Percentiles rank a stretch among this genome's conserved stretches.
Evolutionary conservation across 768 basidiomycete genomes (phyloP).

Genomic region (Boletus sp.): DNA sequence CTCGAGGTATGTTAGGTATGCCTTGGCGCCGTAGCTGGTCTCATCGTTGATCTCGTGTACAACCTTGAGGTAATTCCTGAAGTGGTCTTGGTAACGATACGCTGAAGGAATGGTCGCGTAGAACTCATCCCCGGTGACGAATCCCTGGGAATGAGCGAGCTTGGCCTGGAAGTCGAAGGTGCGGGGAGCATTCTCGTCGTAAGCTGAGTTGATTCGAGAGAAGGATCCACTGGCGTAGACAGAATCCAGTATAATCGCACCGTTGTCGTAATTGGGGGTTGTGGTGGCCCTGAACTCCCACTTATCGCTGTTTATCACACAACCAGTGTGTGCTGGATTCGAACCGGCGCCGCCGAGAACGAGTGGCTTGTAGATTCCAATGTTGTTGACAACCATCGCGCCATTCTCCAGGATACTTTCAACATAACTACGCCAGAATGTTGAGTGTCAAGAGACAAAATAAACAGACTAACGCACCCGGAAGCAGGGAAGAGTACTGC

Average conservation of each 20-base stretch:
- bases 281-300: conserved; percentile 32
- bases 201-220: conserved; percentile 27
- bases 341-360: conserved; percentile 21
- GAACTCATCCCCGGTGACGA: conserved; percentile 18
- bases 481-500: conserved; percentile 48
- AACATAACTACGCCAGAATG: conserved; percentile 16
- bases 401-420: conserved; percentile 35
- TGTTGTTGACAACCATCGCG: conserved; percentile 29
- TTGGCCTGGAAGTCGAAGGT: conserved; percentile 23
- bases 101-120: conserved; percentile 19
- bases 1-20: conserved; percentile 26
- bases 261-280: conserved; percentile 20
- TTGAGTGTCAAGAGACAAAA: background rate
- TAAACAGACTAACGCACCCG: conserved; percentile 33
- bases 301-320: conserved; percentile 26
- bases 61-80: conserved; percentile 28
- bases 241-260: conserved; percentile 28
- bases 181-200: conserved; percentile 20
- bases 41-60: conserved; percentile 31
- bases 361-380: conserved; percentile 30
- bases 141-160: conserved; percentile 21
- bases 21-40: conserved; percentile 26
- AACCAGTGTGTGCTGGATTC: conserved; percentile 23
- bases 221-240: conserved; percentile 31
- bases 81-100: conserved; percentile 24